These are phyloP conservation scores for Mikania micrantha DNA, from an alignment of 129 eudicot genomes.

Conservation along the genomic window DNA sequence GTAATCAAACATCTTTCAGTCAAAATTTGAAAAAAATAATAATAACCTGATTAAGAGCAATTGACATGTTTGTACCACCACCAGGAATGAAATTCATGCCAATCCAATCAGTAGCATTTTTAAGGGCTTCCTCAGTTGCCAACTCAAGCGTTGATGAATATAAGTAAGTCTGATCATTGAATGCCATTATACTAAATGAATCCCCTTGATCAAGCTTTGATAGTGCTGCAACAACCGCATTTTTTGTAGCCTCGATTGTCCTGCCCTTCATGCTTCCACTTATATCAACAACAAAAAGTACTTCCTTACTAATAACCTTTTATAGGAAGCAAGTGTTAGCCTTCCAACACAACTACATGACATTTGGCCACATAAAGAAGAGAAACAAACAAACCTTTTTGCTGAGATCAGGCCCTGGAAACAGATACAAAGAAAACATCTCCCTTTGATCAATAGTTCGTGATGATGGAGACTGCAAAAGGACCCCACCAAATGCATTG, in stretches of 20 bases:
- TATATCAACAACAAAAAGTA: constrained; percentile 76
- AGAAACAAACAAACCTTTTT: constrained; percentile 40
- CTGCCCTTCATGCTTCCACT: constrained; percentile 95
- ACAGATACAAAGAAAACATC: constrained; percentile 64
- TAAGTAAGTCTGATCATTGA: constrained; percentile 52
- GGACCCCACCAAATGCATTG: constrained; percentile 46
- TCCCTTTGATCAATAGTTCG: constrained; percentile 52
- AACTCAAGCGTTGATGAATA: constrained; percentile 59
- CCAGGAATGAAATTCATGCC: constrained; percentile 61
- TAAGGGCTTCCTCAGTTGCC: constrained; percentile 56
- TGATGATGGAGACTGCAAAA: constrained; percentile 67
- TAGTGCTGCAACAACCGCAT: constrained; percentile 48
- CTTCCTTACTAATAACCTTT: constrained; percentile 65
- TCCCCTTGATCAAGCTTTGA: constrained; percentile 62
- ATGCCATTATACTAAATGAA: constrained; percentile 70
- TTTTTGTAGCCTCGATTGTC: constrained; percentile 76
- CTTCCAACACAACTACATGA: not conserved
- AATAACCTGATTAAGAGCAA: constrained; percentile 67
- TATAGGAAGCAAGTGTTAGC: constrained; percentile 8
- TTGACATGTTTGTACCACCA: constrained; percentile 78
- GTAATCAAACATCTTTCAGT: constrained; percentile 2
- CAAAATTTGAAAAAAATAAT: constrained; percentile 1
- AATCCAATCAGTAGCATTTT: constrained; percentile 66
- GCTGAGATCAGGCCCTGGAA: constrained; percentile 52
- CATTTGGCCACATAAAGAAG: not conserved